phyloP scores from a whole-genome alignment of 1,139 yeast genomes.

The Kurtzmaniella quercitrusa region DNA sequence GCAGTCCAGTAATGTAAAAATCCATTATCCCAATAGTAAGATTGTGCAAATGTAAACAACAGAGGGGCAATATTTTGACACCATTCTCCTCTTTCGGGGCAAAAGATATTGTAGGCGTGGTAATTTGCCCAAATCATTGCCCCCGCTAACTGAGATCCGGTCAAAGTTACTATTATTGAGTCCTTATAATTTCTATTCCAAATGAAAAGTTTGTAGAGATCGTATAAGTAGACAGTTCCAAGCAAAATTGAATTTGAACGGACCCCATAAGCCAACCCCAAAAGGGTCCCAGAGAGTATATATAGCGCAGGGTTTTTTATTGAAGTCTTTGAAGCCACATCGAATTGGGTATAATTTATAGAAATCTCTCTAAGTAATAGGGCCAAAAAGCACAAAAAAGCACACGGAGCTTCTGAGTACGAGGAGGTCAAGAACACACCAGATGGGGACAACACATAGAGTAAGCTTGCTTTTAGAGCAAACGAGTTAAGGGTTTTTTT shows the following conservation, averaged over 20 bases:
- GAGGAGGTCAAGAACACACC: slow-evolving; percentile 75
- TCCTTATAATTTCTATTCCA: slow-evolving; percentile 13
- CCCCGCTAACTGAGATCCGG: slow-evolving; percentile 53
- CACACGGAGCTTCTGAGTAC: slow-evolving; percentile 75
- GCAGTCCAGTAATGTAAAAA: slow-evolving; percentile 77
- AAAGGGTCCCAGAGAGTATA: slow-evolving; percentile 52
- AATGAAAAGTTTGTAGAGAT: slow-evolving; percentile 32
- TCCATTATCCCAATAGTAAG: slow-evolving; percentile 82
- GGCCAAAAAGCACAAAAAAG: slow-evolving; percentile 60
- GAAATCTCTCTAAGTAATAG: slow-evolving; percentile 47
- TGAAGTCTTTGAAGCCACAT: slow-evolving; percentile 12
- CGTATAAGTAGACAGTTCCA: slow-evolving; percentile 65
- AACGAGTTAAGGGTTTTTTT: slow-evolving; percentile 12
- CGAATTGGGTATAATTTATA: slow-evolving; percentile 17
- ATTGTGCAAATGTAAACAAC: slow-evolving; percentile 71
- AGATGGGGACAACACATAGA: slow-evolving; percentile 67
- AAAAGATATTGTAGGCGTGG: slow-evolving; percentile 53
- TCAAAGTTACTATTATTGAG: slow-evolving; percentile 30
- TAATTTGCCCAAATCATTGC: slow-evolving; percentile 46
- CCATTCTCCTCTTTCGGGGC: slow-evolving; percentile 80
- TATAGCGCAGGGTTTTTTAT: slow-evolving; percentile 21
- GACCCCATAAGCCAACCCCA: slow-evolving; percentile 56
- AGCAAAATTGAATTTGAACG: slow-evolving; percentile 75
- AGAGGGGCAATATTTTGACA: slow-evolving; percentile 56
- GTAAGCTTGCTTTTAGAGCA: slow-evolving; percentile 37